These are phyloP conservation scores for carrot (Daucus carota) DNA, from an alignment of 129 eudicot genomes.

Conservation along the genomic window DNA sequence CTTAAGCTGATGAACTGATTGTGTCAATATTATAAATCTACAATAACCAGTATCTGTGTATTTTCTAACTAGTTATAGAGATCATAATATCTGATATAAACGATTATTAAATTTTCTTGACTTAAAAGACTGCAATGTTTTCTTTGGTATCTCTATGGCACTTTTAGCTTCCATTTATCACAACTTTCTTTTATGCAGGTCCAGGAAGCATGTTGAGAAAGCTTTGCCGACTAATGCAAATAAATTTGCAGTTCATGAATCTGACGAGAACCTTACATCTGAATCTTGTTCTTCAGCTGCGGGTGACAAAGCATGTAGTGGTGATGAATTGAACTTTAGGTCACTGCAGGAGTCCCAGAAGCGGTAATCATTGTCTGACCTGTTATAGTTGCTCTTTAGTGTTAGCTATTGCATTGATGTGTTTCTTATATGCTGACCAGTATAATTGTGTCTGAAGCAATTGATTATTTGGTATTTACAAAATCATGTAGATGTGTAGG, in stretches of 20 bases:
- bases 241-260: constrained; percentile 27
- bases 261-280: constrained; percentile 43
- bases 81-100: neutral
- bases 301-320: constrained; percentile 54
- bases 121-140: neutral
- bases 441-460: neutral
- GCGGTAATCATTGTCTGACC: constrained; percentile 29
- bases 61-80: neutral
- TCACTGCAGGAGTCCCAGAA: constrained; percentile 29
- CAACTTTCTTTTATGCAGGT: constrained; percentile 29
- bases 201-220: constrained; percentile 36
- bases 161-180: neutral
- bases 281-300: constrained; percentile 55
- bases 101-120: neutral
- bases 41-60: neutral
- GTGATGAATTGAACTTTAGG: constrained; percentile 40
- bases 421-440: neutral
- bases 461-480: neutral
- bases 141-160: neutral
- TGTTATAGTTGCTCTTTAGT: neutral
- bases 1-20: neutral
- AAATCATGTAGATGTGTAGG: neutral
- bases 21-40: neutral
- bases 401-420: neutral
- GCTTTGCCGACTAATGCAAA: constrained; percentile 26